A percentile compares a stretch with the other conserved stretches of the same genome.
Evolutionary conservation across 164 flowering plant species (phyloP).

Genomic region (Cinnamomum micranthum): DNA sequence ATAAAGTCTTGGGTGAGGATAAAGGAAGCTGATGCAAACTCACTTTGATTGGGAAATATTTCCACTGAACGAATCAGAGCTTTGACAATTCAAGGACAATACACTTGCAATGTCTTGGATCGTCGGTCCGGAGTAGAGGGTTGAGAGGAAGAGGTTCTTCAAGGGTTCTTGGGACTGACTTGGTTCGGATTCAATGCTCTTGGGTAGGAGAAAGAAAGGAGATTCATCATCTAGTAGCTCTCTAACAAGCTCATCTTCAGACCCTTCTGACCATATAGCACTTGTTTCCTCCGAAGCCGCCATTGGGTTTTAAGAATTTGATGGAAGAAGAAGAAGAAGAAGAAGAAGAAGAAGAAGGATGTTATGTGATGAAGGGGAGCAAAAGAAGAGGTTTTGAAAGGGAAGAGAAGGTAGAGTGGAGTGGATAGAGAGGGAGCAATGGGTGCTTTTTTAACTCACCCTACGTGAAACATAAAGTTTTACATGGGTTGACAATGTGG

Average conservation of each 20-base stretch:
- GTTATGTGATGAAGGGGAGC: not conserved
- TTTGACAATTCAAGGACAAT: conserved; percentile 23
- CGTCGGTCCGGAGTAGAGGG: conserved; percentile 50
- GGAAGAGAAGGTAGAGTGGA: conserved; percentile 14
- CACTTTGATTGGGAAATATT: conserved; percentile 36
- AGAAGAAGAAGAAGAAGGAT: conserved; percentile 8
- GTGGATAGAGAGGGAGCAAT: conserved; percentile 17
- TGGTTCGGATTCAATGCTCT: conserved; percentile 12
- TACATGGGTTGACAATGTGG: too few relatives aligned
- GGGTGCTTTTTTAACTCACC: too few relatives aligned
- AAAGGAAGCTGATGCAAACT: not conserved
- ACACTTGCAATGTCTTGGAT: conserved; percentile 50
- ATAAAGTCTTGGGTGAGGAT: not conserved
- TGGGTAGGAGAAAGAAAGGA: conserved; percentile 38
- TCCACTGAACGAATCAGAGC: conserved; percentile 10
- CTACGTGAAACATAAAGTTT: not conserved
- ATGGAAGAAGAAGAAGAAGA: conserved; percentile 7
- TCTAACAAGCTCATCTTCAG: conserved; percentile 40
- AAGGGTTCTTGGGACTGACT: conserved; percentile 8
- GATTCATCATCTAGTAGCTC: conserved; percentile 60
- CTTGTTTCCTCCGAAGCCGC: conserved; percentile 26
- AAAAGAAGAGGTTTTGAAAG: conserved; percentile 4
- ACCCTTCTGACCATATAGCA: conserved; percentile 26
- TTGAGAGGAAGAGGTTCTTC: conserved; percentile 19
- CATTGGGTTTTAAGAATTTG: not conserved